Evolutionary conservation across 1,284 basidiomycete species (phyloP).

Genomic region (Papiliotrema nemorosa): DNA sequence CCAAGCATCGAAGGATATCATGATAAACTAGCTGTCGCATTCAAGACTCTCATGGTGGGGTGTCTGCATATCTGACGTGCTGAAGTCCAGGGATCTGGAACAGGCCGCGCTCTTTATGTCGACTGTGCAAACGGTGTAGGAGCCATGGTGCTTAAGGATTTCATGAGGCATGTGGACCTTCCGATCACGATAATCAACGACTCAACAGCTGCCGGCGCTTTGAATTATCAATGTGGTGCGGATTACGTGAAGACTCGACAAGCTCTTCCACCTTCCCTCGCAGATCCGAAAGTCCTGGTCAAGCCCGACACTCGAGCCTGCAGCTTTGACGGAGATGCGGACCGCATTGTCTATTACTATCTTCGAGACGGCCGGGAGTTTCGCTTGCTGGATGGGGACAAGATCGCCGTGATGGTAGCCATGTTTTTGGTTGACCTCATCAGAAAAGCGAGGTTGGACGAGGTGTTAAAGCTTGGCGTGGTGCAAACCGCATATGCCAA

Average conservation of each 20-base stretch:
- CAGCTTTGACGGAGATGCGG: slow-evolving; percentile 95
- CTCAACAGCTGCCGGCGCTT: slow-evolving; percentile 62
- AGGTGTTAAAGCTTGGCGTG: slow-evolving; percentile 74
- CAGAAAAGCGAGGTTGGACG: slow-evolving; percentile 66
- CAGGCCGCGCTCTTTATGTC: slow-evolving; percentile 60
- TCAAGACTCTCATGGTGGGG: slow-evolving; percentile 78
- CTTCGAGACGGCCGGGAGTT: slow-evolving; percentile 68
- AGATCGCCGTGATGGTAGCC: slow-evolving; percentile 91
- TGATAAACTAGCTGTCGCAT: slow-evolving; percentile 77
- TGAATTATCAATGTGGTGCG: slow-evolving; percentile 88
- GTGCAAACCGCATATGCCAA: slow-evolving; percentile 99
- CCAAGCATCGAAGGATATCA: slow-evolving; percentile 85
- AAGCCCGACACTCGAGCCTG: slow-evolving; percentile 75
- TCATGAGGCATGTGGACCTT: slow-evolving; percentile 51
- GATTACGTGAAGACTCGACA: slow-evolving; percentile 97
- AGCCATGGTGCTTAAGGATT: slow-evolving; percentile 63
- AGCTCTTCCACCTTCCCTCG: slow-evolving; percentile 61
- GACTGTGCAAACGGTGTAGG: slow-evolving; percentile 99
- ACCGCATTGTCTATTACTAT: slow-evolving; percentile 91
- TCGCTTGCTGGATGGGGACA: slow-evolving; percentile 95
- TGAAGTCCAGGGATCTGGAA: neutral
- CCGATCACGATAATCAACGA: slow-evolving; percentile 61
- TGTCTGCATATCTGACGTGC: no score
- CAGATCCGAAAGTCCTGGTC: slow-evolving; percentile 53
- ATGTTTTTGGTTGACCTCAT: slow-evolving; percentile 90